A percentile compares a stretch with the other conserved stretches of the same genome.
Evolutionary conservation across 768 basidiomycete genomes (phyloP).

Genomic region (Pulveroboletus sp.): DNA sequence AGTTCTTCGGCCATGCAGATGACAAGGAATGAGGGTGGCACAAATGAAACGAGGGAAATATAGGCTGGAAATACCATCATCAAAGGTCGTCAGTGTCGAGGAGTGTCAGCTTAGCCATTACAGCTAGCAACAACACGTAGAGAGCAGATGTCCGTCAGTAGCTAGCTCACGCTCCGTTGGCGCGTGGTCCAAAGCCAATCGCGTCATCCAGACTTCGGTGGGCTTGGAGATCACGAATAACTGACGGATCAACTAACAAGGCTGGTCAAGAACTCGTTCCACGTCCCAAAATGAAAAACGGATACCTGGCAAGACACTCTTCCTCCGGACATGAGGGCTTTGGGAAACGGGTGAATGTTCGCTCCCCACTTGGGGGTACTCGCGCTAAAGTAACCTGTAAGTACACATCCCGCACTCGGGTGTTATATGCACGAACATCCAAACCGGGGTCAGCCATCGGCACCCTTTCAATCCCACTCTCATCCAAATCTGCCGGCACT

Average conservation of each 20-base stretch:
- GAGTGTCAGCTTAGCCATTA: slow-evolving; percentile 17
- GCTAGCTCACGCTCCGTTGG: slow-evolving; percentile 26
- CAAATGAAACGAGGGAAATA: slow-evolving; percentile 12
- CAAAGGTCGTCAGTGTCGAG: slow-evolving; percentile 26
- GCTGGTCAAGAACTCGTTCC: slow-evolving; percentile 13
- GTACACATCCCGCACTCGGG: slow-evolving; percentile 12
- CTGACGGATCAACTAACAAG: slow-evolving; percentile 75
- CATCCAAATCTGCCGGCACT: slow-evolving; percentile 63
- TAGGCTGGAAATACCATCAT: slow-evolving; percentile 23
- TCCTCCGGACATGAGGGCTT: slow-evolving; percentile 85
- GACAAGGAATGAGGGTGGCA: slow-evolving; percentile 15
- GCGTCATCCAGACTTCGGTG: slow-evolving; percentile 77
- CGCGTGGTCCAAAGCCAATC: slow-evolving; percentile 27
- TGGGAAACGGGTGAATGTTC: slow-evolving; percentile 54
- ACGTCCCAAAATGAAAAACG: slow-evolving; percentile 5
- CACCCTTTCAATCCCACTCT: slow-evolving; percentile 79
- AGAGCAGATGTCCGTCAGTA: slow-evolving; percentile 16
- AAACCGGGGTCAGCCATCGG: slow-evolving; percentile 90
- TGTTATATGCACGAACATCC: slow-evolving; percentile 53
- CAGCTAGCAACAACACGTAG: slow-evolving; percentile 18
- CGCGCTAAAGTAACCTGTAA: slow-evolving; percentile 42
- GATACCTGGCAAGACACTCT: slow-evolving; percentile 88
- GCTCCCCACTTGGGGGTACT: slow-evolving; percentile 61
- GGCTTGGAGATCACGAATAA: slow-evolving; percentile 82
- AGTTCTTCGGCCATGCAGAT: slow-evolving; percentile 14